These are phyloP conservation scores for Candida tammaniensis DNA, from an alignment of 805 yeast genomes.

Conservation along the genomic window DNA sequence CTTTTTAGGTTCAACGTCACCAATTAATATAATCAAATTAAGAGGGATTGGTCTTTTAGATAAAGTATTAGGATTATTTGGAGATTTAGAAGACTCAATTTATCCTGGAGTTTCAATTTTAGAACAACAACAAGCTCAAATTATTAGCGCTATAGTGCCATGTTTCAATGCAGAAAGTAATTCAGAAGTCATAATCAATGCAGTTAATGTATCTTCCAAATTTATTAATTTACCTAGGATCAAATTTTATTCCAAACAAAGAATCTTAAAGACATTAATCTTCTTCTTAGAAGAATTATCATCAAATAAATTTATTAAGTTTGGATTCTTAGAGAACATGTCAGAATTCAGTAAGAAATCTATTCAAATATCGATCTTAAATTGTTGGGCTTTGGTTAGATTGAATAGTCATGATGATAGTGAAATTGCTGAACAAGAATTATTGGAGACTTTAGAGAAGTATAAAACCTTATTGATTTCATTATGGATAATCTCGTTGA, in stretches of 20 bases:
- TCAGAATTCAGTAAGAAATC: slow-evolving; percentile 46
- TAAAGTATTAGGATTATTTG: slow-evolving; percentile 57
- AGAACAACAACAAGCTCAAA: slow-evolving; percentile 94
- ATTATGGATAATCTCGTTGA: slow-evolving; percentile 72
- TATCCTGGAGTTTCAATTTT: slow-evolving; percentile 68
- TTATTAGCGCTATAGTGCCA: slow-evolving; percentile 84
- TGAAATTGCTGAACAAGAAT: slow-evolving; percentile 30
- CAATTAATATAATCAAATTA: slow-evolving; percentile 56
- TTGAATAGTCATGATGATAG: slow-evolving; percentile 20
- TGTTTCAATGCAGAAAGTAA: slow-evolving; percentile 75
- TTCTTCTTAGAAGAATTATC: slow-evolving; percentile 62
- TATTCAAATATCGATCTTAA: slow-evolving; percentile 58
- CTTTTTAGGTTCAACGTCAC: slow-evolving; percentile 76
- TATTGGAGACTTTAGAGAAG: slow-evolving; percentile 50
- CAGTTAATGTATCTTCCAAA: slow-evolving; percentile 74
- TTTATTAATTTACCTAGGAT: slow-evolving; percentile 53
- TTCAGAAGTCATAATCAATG: slow-evolving; percentile 70
- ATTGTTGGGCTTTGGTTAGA: slow-evolving; percentile 71
- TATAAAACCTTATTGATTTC: slow-evolving; percentile 64
- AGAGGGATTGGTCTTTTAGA: slow-evolving; percentile 68
- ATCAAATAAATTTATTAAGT: slow-evolving; percentile 39
- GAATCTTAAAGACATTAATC: slow-evolving; percentile 62
- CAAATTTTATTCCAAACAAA: slow-evolving; percentile 42
- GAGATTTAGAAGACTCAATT: slow-evolving; percentile 65
- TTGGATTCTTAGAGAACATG: slow-evolving; percentile 54